phyloP scores from a whole-genome alignment of 78 protist species.

The Chrysochromulina tobinii region DNA sequence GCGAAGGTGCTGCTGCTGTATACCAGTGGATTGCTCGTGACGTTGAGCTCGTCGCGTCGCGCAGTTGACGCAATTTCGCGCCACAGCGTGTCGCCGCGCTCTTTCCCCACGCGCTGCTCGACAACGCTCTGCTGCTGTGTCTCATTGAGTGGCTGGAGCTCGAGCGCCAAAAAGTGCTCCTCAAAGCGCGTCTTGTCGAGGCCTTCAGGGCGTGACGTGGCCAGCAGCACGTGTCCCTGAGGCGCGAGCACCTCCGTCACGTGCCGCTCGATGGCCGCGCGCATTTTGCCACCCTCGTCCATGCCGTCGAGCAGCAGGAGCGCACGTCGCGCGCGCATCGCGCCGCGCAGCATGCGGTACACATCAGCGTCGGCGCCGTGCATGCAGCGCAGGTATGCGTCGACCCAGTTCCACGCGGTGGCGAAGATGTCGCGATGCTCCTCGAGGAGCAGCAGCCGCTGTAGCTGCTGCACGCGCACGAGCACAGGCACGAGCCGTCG shows the following conservation, averaged over 20 bases:
- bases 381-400: neutral
- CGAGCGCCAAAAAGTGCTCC: neutral
- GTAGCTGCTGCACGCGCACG: neutral
- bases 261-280: neutral
- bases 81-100: neutral
- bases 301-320: neutral
- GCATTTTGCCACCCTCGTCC: neutral
- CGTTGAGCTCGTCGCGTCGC: too few relatives aligned
- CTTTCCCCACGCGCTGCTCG: neutral
- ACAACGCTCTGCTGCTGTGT: neutral
- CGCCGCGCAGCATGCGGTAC: neutral
- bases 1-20: too few relatives aligned
- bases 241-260: neutral
- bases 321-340: neutral
- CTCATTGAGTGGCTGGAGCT: neutral
- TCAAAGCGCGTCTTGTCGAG: neutral
- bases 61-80: neutral
- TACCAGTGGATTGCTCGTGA: too few relatives aligned
- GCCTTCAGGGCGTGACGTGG: neutral
- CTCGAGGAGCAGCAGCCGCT: neutral
- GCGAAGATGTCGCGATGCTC: neutral
- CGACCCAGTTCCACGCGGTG: conserved; percentile 1
- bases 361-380: too few relatives aligned
- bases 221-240: neutral
- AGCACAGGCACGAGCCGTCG: neutral